Percentiles rank a stretch among this genome's conserved stretches.
Conservation (phyloP, 1,139 yeast species). For the Yamadazyma trypodendri region DNA sequence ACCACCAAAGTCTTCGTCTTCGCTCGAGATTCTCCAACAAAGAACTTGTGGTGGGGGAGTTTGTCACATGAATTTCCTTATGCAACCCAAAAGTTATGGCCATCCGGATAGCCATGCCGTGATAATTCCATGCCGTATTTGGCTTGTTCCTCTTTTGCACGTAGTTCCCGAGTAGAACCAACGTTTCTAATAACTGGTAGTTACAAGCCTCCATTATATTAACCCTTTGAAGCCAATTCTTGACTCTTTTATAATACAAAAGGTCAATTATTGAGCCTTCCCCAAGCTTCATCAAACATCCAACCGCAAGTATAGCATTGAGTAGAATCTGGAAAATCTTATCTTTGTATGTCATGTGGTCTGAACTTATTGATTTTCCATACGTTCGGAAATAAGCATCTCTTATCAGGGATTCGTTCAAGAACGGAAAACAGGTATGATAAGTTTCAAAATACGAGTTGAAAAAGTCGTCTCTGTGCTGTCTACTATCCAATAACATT, state of each 20-base stretch:
- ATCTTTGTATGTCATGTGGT: constrained; percentile 1
- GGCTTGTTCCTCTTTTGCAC: constrained; percentile 61
- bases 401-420: constrained; percentile 3
- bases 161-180: constrained; percentile 53
- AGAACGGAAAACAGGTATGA: constrained; percentile 5
- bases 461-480: constrained; percentile 3
- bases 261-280: constrained; percentile 51
- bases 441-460: constrained; percentile 4
- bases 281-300: constrained; percentile 59
- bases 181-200: constrained; percentile 46
- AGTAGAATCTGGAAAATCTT: constrained; percentile 22
- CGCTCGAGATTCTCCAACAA: constrained; percentile 7
- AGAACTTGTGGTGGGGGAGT: background rate
- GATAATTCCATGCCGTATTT: constrained; percentile 62
- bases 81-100: constrained; percentile 61
- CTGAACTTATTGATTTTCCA: background rate
- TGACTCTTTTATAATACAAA: constrained; percentile 52
- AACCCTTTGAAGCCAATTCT: constrained; percentile 30
- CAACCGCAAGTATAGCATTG: constrained; percentile 56
- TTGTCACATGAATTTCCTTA: constrained; percentile 31
- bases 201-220: constrained; percentile 39
- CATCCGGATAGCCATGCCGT: constrained; percentile 63
- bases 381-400: background rate
- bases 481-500: constrained; percentile 3
- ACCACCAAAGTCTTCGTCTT: constrained; percentile 12